These are phyloP conservation scores for Chlorella sp. DNA, from an alignment of 139 green algal genomes.

Conservation along the genomic window DNA sequence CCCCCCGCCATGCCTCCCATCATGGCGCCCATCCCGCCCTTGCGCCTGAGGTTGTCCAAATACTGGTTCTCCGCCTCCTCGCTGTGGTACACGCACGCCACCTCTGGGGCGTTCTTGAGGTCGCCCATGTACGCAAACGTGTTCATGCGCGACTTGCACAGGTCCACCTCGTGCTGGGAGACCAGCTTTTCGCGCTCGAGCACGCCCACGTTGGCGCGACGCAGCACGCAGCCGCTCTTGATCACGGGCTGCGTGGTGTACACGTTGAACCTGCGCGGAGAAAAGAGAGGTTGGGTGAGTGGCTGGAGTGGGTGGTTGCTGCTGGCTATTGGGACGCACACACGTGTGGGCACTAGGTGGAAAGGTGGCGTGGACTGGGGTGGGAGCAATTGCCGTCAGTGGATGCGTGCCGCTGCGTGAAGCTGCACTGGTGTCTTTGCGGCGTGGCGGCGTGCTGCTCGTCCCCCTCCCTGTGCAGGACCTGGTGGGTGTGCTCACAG, in stretches of 20 bases:
- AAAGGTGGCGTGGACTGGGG: too few relatives aligned
- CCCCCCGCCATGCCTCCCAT: neutral
- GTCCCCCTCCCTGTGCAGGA: too few relatives aligned
- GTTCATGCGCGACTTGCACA: conserved; percentile 97
- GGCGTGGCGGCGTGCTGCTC: too few relatives aligned
- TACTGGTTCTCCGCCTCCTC: conserved; percentile 78
- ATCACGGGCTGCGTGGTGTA: conserved; percentile 95
- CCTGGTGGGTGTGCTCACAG: too few relatives aligned
- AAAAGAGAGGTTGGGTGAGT: neutral
- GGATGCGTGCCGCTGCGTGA: too few relatives aligned
- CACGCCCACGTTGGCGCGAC: conserved; percentile 85
- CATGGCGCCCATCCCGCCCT: conserved; percentile 3
- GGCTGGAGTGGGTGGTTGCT: neutral
- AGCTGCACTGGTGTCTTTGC: too few relatives aligned
- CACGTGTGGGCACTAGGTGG: too few relatives aligned
- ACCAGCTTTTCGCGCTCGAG: conserved; percentile 90
- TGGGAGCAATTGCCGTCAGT: too few relatives aligned
- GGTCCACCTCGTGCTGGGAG: conserved; percentile 53
- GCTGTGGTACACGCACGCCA: conserved; percentile 95
- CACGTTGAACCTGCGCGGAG: conserved; percentile 81
- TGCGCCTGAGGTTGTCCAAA: conserved; percentile 10
- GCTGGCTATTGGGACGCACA: too few relatives aligned
- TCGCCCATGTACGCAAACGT: conserved; percentile 99
- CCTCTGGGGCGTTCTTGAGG: conserved; percentile 73
- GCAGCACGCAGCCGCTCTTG: conserved; percentile 94